Conservation (phyloP, 371 early-diverging fungal species). For the Phascolomyces articulosus region DNA sequence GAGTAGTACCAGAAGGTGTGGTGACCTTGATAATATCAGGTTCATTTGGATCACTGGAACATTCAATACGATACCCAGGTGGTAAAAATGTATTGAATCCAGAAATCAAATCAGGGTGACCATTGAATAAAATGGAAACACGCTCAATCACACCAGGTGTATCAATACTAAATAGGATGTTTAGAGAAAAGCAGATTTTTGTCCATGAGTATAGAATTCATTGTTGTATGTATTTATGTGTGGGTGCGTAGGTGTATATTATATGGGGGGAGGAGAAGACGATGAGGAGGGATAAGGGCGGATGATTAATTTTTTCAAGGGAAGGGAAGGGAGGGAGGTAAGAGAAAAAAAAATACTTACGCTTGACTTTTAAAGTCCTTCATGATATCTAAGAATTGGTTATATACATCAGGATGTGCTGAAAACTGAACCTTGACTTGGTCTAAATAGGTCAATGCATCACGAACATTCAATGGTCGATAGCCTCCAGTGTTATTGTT, state of each 20-base stretch:
- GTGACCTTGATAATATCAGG: constrained; percentile 82
- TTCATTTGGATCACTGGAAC: constrained; percentile 76
- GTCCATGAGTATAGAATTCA: background rate
- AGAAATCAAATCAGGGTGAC: constrained; percentile 90
- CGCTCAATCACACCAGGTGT: constrained; percentile 99
- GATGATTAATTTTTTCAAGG: background rate
- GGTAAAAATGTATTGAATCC: constrained; percentile 99
- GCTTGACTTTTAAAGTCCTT: constrained; percentile 99
- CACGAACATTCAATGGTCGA: constrained; percentile 69
- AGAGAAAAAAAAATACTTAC: constrained; percentile 47
- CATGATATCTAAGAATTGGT: constrained; percentile 99
- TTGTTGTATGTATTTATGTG: no score
- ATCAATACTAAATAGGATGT: constrained; percentile 71
- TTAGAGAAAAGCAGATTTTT: no score
- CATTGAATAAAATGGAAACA: constrained; percentile 93
- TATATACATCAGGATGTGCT: constrained; percentile 95
- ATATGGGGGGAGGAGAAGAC: no score
- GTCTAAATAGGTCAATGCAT: constrained; percentile 98
- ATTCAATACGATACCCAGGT: constrained; percentile 96
- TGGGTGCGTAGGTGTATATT: no score
- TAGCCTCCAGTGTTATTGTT: constrained; percentile 16
- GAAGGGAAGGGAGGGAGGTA: background rate
- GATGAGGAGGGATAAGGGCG: no score
- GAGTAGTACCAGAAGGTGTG: constrained; percentile 84
- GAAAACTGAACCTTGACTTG: constrained; percentile 95